Evolutionary conservation across 2,329 filamentous ascomycete species (phyloP), one percentile per base, ranked within the genome.

Genomic region (Hypoxylon sp.): DNA sequence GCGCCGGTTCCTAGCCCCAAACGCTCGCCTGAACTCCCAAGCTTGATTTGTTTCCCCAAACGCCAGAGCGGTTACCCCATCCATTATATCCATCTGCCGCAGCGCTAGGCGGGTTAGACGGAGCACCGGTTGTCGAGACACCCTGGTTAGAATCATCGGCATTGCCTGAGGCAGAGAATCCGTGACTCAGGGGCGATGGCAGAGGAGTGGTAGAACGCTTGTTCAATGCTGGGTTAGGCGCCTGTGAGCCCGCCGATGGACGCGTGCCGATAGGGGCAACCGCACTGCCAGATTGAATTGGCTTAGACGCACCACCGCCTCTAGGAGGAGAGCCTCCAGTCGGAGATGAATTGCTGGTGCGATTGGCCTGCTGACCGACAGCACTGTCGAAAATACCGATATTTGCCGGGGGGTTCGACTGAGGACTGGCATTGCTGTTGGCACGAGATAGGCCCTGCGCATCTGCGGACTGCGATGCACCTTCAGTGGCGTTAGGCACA

Each of bases 241-340:
- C 83, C 68, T 88, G 86, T 44, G 83, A 79, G 7, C 81, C 81
- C 42, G 86, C 87, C 17, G 88, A 86, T 2, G 95, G 95, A 49
- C 96, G 91, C 64, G 95, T 98, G 71, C 96, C 96, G 74, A 98
- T 98, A 17, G 96, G 95, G 22, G 94, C 95, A 59, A 98, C 94
- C 3, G 92, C 86, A 64, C 86, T 85, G 61, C 86, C 87, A 55
- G 84, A 80, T 69, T 86, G 85, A 54, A 83, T 84, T 69, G 88
- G 79, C 82, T 88, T 89, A 67, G 80, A 86, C 31, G 85, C 82
- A 40, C 90, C 86, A 58, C 89, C 86, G 70, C 89, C 87, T 48
- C 90, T 90, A 61, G 94, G 92, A 46, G 94, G 92, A 6, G 94
- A 97, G 44, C 89, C 92, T 63, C 91, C 91, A 8, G 94, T 84